Conservation (phyloP, 768 basidiomycete genomes). For the Agaricus subrufescens region DNA sequence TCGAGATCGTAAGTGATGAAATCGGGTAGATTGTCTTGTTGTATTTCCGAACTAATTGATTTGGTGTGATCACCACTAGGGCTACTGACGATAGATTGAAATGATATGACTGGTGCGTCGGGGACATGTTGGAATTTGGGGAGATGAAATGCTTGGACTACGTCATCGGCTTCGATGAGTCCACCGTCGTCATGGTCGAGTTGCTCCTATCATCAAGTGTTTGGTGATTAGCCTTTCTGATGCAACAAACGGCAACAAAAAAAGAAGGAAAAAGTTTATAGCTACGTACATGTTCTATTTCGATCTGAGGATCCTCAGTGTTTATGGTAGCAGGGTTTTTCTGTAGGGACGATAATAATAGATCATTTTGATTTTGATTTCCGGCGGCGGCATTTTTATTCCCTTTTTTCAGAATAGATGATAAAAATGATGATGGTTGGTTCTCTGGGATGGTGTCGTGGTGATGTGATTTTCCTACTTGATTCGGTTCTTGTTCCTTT, state of each 20-base stretch:
- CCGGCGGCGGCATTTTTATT: constrained; percentile 9
- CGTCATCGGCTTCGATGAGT: constrained; percentile 65
- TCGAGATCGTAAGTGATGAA: constrained; percentile 32
- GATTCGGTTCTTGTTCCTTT: too few relatives aligned
- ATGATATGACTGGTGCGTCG: constrained; percentile 12
- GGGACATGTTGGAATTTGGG: constrained; percentile 50
- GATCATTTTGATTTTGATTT: constrained; percentile 11
- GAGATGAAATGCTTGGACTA: constrained; percentile 68
- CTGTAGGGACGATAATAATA: neutral
- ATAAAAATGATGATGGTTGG: neutral
- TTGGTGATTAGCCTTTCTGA: too few relatives aligned
- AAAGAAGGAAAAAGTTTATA: too few relatives aligned
- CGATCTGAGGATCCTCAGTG: neutral
- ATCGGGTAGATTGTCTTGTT: constrained; percentile 19
- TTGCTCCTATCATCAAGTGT: constrained; percentile 5
- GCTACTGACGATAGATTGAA: neutral
- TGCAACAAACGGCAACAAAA: too few relatives aligned
- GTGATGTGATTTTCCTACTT: too few relatives aligned
- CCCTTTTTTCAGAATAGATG: constrained; percentile 8
- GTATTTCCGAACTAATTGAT: constrained; percentile 8
- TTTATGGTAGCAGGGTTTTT: neutral
- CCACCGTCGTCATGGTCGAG: constrained; percentile 44
- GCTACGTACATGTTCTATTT: neutral
- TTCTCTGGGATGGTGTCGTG: too few relatives aligned
- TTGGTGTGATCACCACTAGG: neutral